These are phyloP conservation scores for Lathyrus oleraceus DNA, from an alignment of 306 rosid species.

Conservation along the genomic window DNA sequence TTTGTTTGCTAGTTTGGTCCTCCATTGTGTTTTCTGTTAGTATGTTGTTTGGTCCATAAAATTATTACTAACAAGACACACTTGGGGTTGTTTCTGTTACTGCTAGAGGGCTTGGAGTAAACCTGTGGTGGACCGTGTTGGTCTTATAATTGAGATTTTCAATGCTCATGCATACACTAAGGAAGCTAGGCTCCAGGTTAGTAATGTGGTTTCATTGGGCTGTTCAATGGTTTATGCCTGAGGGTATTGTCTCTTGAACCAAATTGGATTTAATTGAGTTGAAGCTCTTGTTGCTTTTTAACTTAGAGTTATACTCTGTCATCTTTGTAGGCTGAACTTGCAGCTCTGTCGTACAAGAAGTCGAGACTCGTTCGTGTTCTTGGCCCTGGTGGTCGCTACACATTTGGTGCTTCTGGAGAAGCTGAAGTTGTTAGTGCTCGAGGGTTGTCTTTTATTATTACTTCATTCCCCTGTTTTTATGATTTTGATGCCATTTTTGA, in stretches of 20 bases:
- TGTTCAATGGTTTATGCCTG: conserved; percentile 11
- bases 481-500: conserved; percentile 1
- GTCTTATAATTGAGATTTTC: conserved; percentile 95
- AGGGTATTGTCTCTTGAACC: neutral
- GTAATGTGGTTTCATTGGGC: neutral
- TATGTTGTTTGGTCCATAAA: neutral
- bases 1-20: neutral
- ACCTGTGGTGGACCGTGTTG: conserved; percentile 88
- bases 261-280: neutral
- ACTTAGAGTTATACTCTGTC: conserved; percentile 8
- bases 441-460: conserved; percentile 52
- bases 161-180: conserved; percentile 87
- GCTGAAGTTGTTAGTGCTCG: conserved; percentile 94
- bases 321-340: conserved; percentile 78
- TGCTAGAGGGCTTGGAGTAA: conserved; percentile 65
- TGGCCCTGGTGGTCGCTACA: conserved; percentile 65
- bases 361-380: conserved; percentile 79
- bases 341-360: conserved; percentile 82
- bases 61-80: neutral
- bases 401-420: conserved; percentile 79
- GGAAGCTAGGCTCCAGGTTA: conserved; percentile 88
- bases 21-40: neutral
- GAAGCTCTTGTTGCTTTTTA: conserved; percentile 4
- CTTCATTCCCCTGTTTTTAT: conserved; percentile 11
- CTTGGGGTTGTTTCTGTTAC: neutral